phyloP scores from a whole-genome alignment of 2,329 filamentous ascomycete genomes.

The Botrytis hyacinthi region DNA sequence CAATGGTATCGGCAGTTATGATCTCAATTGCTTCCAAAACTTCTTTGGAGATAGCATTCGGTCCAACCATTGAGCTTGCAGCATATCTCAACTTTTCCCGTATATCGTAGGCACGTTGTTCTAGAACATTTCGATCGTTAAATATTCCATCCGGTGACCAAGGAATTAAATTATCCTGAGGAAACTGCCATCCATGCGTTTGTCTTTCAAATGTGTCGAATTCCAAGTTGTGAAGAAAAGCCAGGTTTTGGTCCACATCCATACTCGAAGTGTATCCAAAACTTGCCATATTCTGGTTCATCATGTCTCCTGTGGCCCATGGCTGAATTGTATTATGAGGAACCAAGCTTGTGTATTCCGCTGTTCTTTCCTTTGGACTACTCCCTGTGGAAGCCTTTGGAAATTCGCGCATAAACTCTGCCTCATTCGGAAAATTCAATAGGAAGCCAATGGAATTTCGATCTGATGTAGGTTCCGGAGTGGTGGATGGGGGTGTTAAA shows the following conservation, averaged over 20 bases:
- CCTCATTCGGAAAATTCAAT: constrained; percentile 35
- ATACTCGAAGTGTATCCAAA: constrained; percentile 24
- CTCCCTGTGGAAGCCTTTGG: constrained; percentile 33
- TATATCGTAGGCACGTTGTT: constrained; percentile 34
- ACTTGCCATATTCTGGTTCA: background rate
- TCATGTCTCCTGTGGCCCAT: constrained; percentile 1
- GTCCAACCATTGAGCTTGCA: constrained; percentile 26
- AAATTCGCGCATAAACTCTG: constrained; percentile 36
- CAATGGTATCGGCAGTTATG: constrained; percentile 33
- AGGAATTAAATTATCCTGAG: constrained; percentile 29
- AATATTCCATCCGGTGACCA: constrained; percentile 28
- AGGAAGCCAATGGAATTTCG: constrained; percentile 39
- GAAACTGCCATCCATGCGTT: constrained; percentile 33
- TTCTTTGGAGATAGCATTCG: constrained; percentile 30
- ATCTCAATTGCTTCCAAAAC: constrained; percentile 34
- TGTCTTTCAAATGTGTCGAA: constrained; percentile 33
- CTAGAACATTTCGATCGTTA: constrained; percentile 30
- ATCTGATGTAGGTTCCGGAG: constrained; percentile 34
- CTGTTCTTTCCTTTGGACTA: constrained; percentile 25
- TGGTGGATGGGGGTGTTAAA: constrained; percentile 25
- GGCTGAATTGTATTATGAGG: constrained; percentile 22
- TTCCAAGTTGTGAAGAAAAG: constrained; percentile 33
- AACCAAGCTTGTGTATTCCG: constrained; percentile 23
- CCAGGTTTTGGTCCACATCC: constrained; percentile 24
- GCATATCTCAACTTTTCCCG: constrained; percentile 35